phyloP scores from a whole-genome alignment of 1,139 yeast genomes.

The Scheffersomyces cryptocercus region DNA sequence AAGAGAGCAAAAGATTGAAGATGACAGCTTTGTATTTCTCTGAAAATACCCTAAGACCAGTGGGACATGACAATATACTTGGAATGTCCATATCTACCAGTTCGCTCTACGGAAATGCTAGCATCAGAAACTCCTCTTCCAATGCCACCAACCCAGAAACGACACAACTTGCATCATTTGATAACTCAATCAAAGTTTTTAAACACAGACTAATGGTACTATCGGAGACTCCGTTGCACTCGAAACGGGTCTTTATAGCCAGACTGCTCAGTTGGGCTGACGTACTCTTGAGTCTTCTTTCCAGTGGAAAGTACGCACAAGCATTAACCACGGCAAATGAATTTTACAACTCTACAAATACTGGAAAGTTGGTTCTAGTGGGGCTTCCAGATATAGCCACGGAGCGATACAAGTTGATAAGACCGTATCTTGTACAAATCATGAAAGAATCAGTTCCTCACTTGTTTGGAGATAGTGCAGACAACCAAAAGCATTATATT shows the following conservation, averaged over 20 bases:
- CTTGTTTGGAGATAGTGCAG: conserved; percentile 28
- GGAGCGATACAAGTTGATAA: conserved; percentile 49
- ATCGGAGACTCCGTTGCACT: conserved; percentile 22
- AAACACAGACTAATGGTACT: conserved; percentile 29
- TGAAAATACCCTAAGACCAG: conserved; percentile 1
- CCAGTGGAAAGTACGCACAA: conserved; percentile 47
- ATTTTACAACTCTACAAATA: conserved; percentile 49
- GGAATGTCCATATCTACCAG: background rate
- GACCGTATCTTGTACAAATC: conserved; percentile 57
- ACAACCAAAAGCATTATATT: conserved; percentile 10
- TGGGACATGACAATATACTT: conserved; percentile 4
- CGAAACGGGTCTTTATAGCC: conserved; percentile 50
- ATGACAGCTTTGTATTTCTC: conserved; percentile 8
- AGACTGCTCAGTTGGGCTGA: conserved; percentile 77
- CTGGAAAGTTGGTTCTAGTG: conserved; percentile 46
- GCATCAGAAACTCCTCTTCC: background rate
- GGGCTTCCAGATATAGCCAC: conserved; percentile 55
- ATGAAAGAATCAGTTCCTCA: conserved; percentile 52
- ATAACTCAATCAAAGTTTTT: conserved; percentile 22
- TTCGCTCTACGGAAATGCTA: background rate
- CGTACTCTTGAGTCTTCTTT: conserved; percentile 48
- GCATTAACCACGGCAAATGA: conserved; percentile 59
- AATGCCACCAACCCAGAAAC: background rate
- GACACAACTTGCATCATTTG: conserved; percentile 2
- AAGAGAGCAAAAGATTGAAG: background rate